Percentiles rank a stretch among this genome's conserved stretches.
phyloP scores from a whole-genome alignment of 83 land plant species.

The Picea abies region DNA sequence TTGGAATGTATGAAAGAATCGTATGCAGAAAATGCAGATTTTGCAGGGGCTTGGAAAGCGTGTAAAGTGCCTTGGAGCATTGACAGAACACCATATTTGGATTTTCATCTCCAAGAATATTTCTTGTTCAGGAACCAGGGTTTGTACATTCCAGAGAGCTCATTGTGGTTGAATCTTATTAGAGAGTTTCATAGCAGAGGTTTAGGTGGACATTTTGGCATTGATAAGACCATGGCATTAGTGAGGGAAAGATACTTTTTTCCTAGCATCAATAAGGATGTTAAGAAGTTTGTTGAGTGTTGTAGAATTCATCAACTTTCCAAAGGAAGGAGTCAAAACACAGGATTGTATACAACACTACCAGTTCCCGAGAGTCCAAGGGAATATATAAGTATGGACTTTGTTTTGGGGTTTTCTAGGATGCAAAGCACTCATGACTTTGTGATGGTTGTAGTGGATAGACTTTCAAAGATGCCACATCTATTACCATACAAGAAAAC shows the following conservation, averaged over 20 bases:
- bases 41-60: not conserved
- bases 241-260: not conserved
- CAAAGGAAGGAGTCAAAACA: not conserved
- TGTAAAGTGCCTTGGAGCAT: too few species aligned
- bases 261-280: not conserved
- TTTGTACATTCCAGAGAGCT: not conserved
- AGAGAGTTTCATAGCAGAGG: not conserved
- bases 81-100: not conserved
- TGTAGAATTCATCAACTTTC: not conserved
- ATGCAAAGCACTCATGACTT: not conserved
- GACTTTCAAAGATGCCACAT: not conserved
- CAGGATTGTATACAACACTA: not conserved
- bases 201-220: not conserved
- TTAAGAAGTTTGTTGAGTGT: not conserved
- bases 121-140: not conserved
- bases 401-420: not conserved
- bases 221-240: not conserved
- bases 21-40: conserved; percentile 1
- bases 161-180: too few species aligned
- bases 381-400: not conserved
- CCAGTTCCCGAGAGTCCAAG: not conserved
- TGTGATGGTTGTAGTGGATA: not conserved
- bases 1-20: conserved; percentile 1
- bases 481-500: not conserved
- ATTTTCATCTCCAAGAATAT: not conserved